Evolutionary conservation across 148 eudicot species (phyloP), one percentile per base, ranked within the genome.

Genomic region (Rhododendron simsii): DNA sequence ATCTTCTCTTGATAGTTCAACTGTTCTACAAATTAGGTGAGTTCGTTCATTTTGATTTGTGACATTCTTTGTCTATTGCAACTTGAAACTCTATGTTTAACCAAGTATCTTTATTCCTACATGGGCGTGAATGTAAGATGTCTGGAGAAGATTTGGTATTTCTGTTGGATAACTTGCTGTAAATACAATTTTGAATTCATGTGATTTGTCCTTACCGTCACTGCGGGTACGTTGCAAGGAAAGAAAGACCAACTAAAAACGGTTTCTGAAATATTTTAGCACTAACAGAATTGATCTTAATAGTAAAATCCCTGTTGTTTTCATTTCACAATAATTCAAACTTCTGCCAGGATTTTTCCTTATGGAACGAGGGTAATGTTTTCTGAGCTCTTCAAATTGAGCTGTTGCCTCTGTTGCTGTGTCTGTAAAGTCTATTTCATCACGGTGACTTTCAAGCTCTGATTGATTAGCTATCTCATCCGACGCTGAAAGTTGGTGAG

Each of bases 301-400:
- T 3, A 59, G 69, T 81, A 53, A 33, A 81, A 30, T 11, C 35
- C 15, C 59, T 81, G 3, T 57, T 81, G 23, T 9, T 21, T 37
- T 21, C 69, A 12, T 39, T 41, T 15, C 11, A 3, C 13, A 21
- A 26, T 82, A 16, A 59, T 41, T 63, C 5, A 63, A 81, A 44
- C 16, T 83, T 69, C 50, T 45, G 26, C 50, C 18, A 7, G 85
- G 55, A 47, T 11, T 13, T 50, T 73, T 20, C 18, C 15, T 45
- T 84, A 48, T 16, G 28, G 33, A 26, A 37, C 33, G 1, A 51
- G 35, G 69, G 47, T 39, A 35, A 37, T 57, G 45, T 55, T 41
- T 57, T 55, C 85, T 81, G 18, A 86, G 88, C 90, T 88, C 87
- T 85, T 83, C 67, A 51, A 15, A 69, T 65, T 65, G 85, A 47